phyloP scores from a whole-genome alignment of 768 basidiomycete genomes.

The Boletellus ananiceps region DNA sequence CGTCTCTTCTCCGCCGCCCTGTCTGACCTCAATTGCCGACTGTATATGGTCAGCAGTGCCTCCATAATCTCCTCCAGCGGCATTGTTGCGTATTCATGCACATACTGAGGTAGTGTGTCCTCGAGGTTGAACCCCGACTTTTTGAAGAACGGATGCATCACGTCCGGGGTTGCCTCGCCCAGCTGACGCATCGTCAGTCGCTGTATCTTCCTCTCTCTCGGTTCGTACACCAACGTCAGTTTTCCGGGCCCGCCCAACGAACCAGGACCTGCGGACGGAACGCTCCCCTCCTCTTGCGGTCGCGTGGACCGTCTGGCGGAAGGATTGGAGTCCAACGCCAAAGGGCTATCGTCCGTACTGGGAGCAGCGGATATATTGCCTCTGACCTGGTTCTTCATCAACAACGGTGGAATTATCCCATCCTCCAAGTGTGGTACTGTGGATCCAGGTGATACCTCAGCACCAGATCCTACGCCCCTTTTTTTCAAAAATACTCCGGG shows the following conservation, averaged over 20 bases:
- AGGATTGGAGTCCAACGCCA: constrained; percentile 1
- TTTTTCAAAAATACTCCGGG: constrained; percentile 31
- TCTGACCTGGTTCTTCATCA: constrained; percentile 9
- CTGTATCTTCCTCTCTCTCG: constrained; percentile 62
- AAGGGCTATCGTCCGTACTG: constrained; percentile 7
- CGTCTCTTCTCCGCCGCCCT: constrained; percentile 13
- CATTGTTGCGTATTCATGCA: constrained; percentile 80
- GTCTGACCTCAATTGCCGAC: constrained; percentile 54
- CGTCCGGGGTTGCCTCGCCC: constrained; percentile 84
- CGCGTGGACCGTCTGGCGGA: constrained; percentile 12
- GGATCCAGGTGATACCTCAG: constrained; percentile 9
- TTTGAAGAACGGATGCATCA: constrained; percentile 85
- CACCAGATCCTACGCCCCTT: constrained; percentile 27
- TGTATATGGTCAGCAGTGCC: constrained; percentile 69
- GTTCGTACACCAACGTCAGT: constrained; percentile 44
- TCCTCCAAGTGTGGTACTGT: constrained; percentile 9
- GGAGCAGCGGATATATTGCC: background rate
- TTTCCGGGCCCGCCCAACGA: constrained; percentile 9
- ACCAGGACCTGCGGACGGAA: background rate
- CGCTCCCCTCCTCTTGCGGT: constrained; percentile 14
- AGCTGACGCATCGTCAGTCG: constrained; percentile 81
- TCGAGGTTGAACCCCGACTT: constrained; percentile 80
- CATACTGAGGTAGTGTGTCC: constrained; percentile 81
- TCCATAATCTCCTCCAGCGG: constrained; percentile 86
- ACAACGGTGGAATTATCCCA: background rate